These are phyloP conservation scores for Populus ilicifolia DNA, from an alignment of 345 rosid genomes.

Conservation along the genomic window DNA sequence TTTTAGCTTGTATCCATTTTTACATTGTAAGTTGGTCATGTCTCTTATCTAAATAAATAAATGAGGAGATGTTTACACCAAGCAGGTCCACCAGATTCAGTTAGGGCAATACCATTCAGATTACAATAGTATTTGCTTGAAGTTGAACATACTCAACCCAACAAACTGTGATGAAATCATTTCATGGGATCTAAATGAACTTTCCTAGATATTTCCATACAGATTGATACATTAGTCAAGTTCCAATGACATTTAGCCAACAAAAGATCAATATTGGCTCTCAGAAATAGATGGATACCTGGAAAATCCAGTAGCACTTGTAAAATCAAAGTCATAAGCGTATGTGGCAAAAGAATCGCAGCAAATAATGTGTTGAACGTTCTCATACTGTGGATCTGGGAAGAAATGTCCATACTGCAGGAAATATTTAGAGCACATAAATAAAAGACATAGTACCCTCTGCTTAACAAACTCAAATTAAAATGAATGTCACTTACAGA, in stretches of 20 bases:
- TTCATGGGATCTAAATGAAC: background rate
- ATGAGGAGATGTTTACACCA: no score
- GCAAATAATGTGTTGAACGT: constrained; percentile 93
- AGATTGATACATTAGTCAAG: background rate
- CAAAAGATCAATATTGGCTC: background rate
- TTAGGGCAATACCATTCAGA: background rate
- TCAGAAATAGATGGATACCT: constrained; percentile 38
- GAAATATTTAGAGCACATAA: constrained; percentile 18
- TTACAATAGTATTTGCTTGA: background rate
- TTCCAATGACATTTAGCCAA: background rate
- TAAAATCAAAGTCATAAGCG: constrained; percentile 92
- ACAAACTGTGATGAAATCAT: background rate
- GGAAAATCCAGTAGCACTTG: constrained; percentile 72
- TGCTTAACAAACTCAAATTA: constrained; percentile 3
- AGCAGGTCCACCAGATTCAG: background rate
- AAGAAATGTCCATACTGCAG: constrained; percentile 98
- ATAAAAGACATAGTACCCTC: constrained; percentile 9
- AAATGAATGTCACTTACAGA: constrained; percentile 50
- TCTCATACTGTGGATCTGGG: constrained; percentile 95
- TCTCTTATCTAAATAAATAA: no score
- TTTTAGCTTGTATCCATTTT: background rate
- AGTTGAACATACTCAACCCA: background rate
- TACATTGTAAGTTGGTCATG: no score
- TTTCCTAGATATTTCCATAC: background rate
- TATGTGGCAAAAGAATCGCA: constrained; percentile 95